Conservation (phyloP, 257 asterid species). For the Verbena officinalis region DNA sequence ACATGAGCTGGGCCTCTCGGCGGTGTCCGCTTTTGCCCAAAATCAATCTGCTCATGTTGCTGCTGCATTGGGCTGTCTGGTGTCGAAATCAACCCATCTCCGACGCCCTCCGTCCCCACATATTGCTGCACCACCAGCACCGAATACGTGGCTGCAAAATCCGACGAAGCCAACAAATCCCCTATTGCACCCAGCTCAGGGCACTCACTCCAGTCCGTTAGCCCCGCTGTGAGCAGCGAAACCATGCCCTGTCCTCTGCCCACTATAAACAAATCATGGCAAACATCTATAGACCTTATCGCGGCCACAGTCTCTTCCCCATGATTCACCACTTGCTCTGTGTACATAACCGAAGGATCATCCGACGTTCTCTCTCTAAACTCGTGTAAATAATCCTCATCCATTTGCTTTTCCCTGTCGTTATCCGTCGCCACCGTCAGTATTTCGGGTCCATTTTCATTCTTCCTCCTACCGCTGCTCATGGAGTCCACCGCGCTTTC, state of each 20-base stretch:
- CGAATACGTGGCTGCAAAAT: slow-evolving; percentile 73
- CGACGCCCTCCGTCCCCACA: slow-evolving; percentile 49
- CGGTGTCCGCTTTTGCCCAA: slow-evolving; percentile 32
- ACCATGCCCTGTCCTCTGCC: slow-evolving; percentile 76
- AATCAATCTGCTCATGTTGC: slow-evolving; percentile 33
- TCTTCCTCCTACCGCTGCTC: not conserved
- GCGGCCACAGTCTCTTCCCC: slow-evolving; percentile 91
- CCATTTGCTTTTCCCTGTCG: slow-evolving; percentile 60
- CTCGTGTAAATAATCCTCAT: slow-evolving; percentile 60
- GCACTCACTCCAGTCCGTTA: slow-evolving; percentile 97
- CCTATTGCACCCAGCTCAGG: slow-evolving; percentile 96
- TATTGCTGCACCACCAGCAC: slow-evolving; percentile 92
- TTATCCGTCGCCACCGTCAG: slow-evolving; percentile 46
- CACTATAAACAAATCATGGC: slow-evolving; percentile 73
- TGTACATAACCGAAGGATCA: slow-evolving; percentile 45
- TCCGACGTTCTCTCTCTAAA: slow-evolving; percentile 49
- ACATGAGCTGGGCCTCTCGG: slow-evolving; percentile 29
- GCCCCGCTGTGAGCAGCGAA: slow-evolving; percentile 78
- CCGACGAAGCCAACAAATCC: slow-evolving; percentile 91
- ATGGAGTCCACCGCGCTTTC: slow-evolving; percentile 31
- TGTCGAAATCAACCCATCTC: slow-evolving; percentile 41
- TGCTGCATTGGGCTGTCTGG: slow-evolving; percentile 52
- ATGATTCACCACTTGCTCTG: slow-evolving; percentile 60
- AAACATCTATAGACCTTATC: slow-evolving; percentile 56
- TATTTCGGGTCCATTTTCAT: slow-evolving; percentile 31